Conservation (phyloP, 345 rosid genomes). For the Conringia planisiliqua region DNA sequence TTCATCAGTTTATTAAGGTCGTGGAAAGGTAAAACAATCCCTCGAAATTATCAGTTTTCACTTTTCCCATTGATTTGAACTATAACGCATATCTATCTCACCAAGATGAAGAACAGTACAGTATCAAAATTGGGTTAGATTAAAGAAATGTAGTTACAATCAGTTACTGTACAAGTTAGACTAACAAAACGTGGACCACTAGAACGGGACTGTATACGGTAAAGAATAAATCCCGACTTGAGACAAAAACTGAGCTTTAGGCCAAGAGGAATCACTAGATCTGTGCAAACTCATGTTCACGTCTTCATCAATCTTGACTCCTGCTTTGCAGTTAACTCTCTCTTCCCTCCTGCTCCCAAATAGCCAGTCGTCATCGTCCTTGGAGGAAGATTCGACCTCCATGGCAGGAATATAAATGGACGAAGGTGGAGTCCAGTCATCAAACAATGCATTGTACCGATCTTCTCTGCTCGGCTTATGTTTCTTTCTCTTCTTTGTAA, state of each 20-base stretch:
- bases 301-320: background rate
- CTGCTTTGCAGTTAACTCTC: background rate
- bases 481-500: background rate
- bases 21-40: too few species aligned
- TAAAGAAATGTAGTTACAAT: slow-evolving; percentile 6
- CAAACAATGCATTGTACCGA: slow-evolving; percentile 36
- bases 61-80: background rate
- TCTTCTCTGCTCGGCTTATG: slow-evolving; percentile 17
- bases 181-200: background rate
- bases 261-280: slow-evolving; percentile 23
- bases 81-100: background rate
- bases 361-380: slow-evolving; percentile 53
- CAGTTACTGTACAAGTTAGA: slow-evolving; percentile 18
- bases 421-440: slow-evolving; percentile 45
- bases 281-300: background rate
- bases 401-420: slow-evolving; percentile 3
- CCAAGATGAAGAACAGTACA: background rate
- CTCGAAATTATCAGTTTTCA: background rate
- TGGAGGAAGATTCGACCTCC: background rate
- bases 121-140: slow-evolving; percentile 28
- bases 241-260: slow-evolving; percentile 38
- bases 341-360: slow-evolving; percentile 21
- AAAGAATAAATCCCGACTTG: slow-evolving; percentile 51
- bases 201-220: slow-evolving; percentile 67
- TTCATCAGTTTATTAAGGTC: too few species aligned